phyloP scores from a whole-genome alignment of 345 rosid genomes.

The Erodium maritimum region DNA sequence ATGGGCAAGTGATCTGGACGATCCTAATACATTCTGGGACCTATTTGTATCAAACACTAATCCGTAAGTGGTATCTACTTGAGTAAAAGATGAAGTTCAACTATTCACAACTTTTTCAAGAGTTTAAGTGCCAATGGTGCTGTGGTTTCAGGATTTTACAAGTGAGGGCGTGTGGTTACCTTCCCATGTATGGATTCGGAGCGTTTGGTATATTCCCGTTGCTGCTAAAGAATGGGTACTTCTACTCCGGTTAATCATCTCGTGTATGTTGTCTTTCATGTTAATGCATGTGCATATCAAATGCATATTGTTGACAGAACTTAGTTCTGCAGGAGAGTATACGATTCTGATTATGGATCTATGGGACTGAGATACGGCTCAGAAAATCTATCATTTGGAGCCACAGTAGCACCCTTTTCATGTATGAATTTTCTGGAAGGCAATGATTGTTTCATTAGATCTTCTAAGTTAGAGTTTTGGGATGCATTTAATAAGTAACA shows the following conservation, averaged over 20 bases:
- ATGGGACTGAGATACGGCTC: constrained; percentile 88
- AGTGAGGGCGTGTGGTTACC: constrained; percentile 58
- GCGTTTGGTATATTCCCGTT: constrained; percentile 67
- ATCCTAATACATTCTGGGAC: constrained; percentile 89
- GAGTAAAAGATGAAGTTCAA: not conserved
- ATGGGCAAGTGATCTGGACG: constrained; percentile 57
- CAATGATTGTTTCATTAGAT: not conserved
- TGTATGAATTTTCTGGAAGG: not conserved
- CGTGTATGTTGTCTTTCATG: not conserved
- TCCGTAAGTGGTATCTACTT: constrained; percentile 35
- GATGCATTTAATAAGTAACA: not conserved
- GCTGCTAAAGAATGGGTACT: constrained; percentile 41
- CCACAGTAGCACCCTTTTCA: constrained; percentile 48
- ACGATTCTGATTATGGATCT: constrained; percentile 47
- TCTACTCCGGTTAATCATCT: constrained; percentile 1
- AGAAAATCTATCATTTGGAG: constrained; percentile 55
- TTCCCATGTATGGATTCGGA: constrained; percentile 66
- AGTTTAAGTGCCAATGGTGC: not conserved
- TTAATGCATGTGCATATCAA: not conserved
- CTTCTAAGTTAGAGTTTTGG: not conserved
- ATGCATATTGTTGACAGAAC: constrained; percentile 9
- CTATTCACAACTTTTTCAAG: not conserved
- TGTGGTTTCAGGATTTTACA: constrained; percentile 38
- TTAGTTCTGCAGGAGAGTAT: constrained; percentile 22
- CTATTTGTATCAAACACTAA: constrained; percentile 62